Evolutionary conservation across 306 rosid species (phyloP), one percentile per base, ranked within the genome.

Genomic region (Delonix regia): DNA sequence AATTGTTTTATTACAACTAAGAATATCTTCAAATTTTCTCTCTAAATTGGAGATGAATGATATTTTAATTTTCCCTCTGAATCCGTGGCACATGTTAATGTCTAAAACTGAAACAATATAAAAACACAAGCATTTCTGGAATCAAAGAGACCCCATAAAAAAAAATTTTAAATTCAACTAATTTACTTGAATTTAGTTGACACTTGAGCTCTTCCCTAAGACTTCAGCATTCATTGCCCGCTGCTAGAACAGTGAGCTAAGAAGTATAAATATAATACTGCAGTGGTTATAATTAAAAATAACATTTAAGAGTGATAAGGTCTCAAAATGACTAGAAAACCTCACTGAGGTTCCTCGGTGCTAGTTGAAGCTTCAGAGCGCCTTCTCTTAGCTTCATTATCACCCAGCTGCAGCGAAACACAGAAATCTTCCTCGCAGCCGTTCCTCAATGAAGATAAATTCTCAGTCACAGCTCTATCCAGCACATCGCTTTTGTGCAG

Each of bases 401-500:
- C 99, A 3, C 99, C 99, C 74, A 95, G 74, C 81, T 95, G 98
- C 87, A 95, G 83, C 0, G 98, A 95, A 80, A 95, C 93, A 38
- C 85, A 88, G 7, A 90, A 68, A 85, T 95, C 99, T 82, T 91
- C 97, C 0, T 89, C 92, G 2, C 89, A 74, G 78, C 79, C 92
- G 38, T 70, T 95, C 82, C 93, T 88, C 69, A 93, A 87, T 0
- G 66, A 91, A 5, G 96, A 95, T 36, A 95, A 88, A 71, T 95
- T 95, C 83, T 93, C 94, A 9, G 91, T 77, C 60, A 81, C 86
- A 19, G 78, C 78, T 76, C 77, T 85, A 18, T 77, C 91, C 72
- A 74, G 83, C 45, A 52, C 25, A 62, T 49, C 85, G 77, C 85
- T 85, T 55, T 79, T 87, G 86, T 88, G 94, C 48, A 90, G 78